Conservation (phyloP, 2,329 filamentous ascomycete species). For the Ophiostoma piceae region DNA sequence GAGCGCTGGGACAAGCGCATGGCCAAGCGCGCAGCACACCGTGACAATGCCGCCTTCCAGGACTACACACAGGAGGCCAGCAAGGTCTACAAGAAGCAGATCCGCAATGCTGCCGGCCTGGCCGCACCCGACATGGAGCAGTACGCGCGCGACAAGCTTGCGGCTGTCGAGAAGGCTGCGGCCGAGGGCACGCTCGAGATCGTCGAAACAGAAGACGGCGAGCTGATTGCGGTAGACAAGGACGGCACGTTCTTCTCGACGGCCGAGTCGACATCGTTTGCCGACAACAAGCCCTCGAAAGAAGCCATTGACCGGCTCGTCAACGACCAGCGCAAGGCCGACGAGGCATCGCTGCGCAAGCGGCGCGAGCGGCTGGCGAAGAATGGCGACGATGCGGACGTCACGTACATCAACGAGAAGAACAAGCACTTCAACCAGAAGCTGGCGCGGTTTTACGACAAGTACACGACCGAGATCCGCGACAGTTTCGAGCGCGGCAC, state of each 20-base stretch:
- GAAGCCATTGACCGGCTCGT: constrained; percentile 85
- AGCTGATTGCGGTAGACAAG: constrained; percentile 88
- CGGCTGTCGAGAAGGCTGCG: constrained; percentile 77
- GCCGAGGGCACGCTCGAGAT: constrained; percentile 82
- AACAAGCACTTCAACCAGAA: constrained; percentile 99
- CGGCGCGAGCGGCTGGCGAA: constrained; percentile 70
- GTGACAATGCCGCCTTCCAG: constrained; percentile 82
- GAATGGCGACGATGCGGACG: constrained; percentile 80
- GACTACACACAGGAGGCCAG: constrained; percentile 83
- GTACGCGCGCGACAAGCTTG: constrained; percentile 84
- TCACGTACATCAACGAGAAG: constrained; percentile 99
- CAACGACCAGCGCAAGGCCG: constrained; percentile 77
- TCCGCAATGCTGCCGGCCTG: constrained; percentile 56
- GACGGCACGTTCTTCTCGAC: constrained; percentile 89
- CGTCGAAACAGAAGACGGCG: constrained; percentile 89
- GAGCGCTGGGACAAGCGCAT: constrained; percentile 90
- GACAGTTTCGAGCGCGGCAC: constrained; percentile 97
- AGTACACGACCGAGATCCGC: constrained; percentile 94
- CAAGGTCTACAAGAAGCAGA: constrained; percentile 90
- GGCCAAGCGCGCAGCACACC: constrained; percentile 74
- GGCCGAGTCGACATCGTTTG: constrained; percentile 73
- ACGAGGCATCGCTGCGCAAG: constrained; percentile 82
- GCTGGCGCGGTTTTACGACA: constrained; percentile 91
- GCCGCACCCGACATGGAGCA: constrained; percentile 67
- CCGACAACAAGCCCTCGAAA: constrained; percentile 80